Percentiles rank a stretch among this genome's conserved stretches.
These are phyloP conservation scores for Fusarium sp. DNA, from an alignment of 2,329 filamentous ascomycete genomes.

Conservation along the genomic window DNA sequence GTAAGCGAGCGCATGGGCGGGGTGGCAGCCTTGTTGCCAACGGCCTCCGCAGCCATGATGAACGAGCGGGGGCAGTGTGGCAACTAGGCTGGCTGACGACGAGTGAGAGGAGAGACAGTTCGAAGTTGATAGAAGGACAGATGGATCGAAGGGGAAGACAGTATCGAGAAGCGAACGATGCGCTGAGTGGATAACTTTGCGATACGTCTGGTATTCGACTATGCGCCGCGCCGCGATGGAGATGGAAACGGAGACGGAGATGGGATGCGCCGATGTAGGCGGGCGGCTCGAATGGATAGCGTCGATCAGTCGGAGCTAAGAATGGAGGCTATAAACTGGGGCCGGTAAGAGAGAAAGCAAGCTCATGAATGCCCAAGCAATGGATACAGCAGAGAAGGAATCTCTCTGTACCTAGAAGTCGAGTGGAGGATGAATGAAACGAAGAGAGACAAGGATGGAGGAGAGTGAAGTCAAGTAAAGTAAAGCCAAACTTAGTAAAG, in stretches of 20 bases:
- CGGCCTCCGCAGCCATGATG: constrained; percentile 53
- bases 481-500: constrained; percentile 1
- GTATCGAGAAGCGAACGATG: constrained; percentile 10
- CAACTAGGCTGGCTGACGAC: constrained; percentile 23
- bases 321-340: constrained; percentile 13
- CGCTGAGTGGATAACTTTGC: constrained; percentile 21
- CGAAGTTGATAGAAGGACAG: neutral
- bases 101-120: neutral
- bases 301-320: constrained; percentile 26
- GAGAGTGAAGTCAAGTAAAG: constrained; percentile 25
- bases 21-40: constrained; percentile 46
- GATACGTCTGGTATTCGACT: constrained; percentile 27
- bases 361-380: neutral
- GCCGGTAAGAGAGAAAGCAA: neutral
- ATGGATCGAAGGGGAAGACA: neutral
- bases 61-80: constrained; percentile 39
- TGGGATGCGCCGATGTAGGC: constrained; percentile 34
- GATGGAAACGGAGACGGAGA: constrained; percentile 28
- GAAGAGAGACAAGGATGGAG: constrained; percentile 30
- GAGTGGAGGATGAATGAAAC: neutral
- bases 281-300: constrained; percentile 24
- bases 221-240: constrained; percentile 20
- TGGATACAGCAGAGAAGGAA: neutral
- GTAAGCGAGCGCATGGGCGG: constrained; percentile 40
- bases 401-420: neutral